Conservation (phyloP, 2,329 filamentous ascomycete species). For the Trichoderma sp. region DNA sequence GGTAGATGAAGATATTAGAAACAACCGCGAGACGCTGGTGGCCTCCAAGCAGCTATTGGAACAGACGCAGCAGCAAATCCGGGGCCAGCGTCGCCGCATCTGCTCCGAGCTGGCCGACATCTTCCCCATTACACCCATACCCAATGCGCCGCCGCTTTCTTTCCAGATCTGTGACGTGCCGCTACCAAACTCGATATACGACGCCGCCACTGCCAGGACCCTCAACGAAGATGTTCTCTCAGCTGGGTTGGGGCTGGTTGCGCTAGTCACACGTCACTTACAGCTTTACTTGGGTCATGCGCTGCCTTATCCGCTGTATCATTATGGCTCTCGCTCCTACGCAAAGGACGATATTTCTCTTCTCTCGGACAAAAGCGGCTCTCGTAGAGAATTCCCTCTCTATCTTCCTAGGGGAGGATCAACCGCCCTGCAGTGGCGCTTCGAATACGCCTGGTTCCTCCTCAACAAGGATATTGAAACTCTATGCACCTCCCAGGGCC, state of each 20-base stretch:
- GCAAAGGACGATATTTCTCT: slow-evolving; percentile 74
- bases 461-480: slow-evolving; percentile 92
- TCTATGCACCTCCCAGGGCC: slow-evolving; percentile 63
- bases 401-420: slow-evolving; percentile 64
- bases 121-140: slow-evolving; percentile 73
- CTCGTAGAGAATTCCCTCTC: slow-evolving; percentile 75
- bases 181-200: slow-evolving; percentile 79
- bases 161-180: slow-evolving; percentile 81
- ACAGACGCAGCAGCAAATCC: slow-evolving; percentile 65
- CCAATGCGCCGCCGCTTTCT: slow-evolving; percentile 61
- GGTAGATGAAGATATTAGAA: slow-evolving; percentile 61
- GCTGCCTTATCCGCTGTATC: slow-evolving; percentile 76
- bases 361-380: slow-evolving; percentile 46
- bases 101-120: slow-evolving; percentile 79
- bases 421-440: slow-evolving; percentile 76
- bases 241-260: slow-evolving; percentile 78
- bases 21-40: slow-evolving; percentile 60
- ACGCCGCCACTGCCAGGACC: slow-evolving; percentile 45
- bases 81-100: slow-evolving; percentile 83
- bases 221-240: slow-evolving; percentile 71
- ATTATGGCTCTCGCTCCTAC: slow-evolving; percentile 71
- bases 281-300: slow-evolving; percentile 80
- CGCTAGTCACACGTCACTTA: slow-evolving; percentile 72
- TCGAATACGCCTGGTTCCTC: slow-evolving; percentile 96
- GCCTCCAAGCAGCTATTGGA: slow-evolving; percentile 57